Evolutionary conservation across 768 basidiomycete species (phyloP).

Genomic region (Pleurotus djamor): DNA sequence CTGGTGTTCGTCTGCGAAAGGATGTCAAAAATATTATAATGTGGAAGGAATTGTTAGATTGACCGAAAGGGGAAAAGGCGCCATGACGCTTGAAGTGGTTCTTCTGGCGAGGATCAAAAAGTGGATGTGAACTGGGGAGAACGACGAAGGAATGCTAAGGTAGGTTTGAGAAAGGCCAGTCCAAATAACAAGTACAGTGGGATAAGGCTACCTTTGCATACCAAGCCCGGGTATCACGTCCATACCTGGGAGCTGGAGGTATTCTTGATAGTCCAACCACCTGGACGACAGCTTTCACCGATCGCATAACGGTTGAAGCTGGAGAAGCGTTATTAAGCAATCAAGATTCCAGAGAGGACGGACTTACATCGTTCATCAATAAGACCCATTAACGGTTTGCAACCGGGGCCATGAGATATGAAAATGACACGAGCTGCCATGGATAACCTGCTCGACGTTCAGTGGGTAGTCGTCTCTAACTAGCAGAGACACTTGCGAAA

Average conservation of each 20-base stretch:
- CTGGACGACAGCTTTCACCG: conserved; percentile 73
- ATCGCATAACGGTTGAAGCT: conserved; percentile 54
- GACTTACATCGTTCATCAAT: conserved; percentile 68
- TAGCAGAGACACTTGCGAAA: conserved; percentile 60
- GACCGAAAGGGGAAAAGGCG: conserved; percentile 61
- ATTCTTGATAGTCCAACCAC: conserved; percentile 66
- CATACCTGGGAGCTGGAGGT: conserved; percentile 52
- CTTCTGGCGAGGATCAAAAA: conserved; percentile 37
- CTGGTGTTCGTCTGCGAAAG: conserved; percentile 63
- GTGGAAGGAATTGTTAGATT: conserved; percentile 10
- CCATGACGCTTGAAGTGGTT: conserved; percentile 64
- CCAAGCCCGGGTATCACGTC: conserved; percentile 64
- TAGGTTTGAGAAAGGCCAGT: conserved; percentile 3
- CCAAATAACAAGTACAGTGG: neutral
- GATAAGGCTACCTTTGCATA: conserved; percentile 73
- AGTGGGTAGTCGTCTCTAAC: conserved; percentile 1
- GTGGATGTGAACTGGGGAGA: conserved; percentile 61
- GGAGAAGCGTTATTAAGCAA: conserved; percentile 5
- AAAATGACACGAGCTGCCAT: conserved; percentile 72
- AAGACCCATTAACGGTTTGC: conserved; percentile 71
- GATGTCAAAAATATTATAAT: neutral
- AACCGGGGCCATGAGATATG: conserved; percentile 87
- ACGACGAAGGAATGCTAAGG: conserved; percentile 69
- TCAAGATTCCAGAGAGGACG: neutral
- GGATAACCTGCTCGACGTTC: conserved; percentile 52